Base-by-base conservation (phyloP, 1,284 basidiomycete species). In the Fistulina hepatica region DNA sequence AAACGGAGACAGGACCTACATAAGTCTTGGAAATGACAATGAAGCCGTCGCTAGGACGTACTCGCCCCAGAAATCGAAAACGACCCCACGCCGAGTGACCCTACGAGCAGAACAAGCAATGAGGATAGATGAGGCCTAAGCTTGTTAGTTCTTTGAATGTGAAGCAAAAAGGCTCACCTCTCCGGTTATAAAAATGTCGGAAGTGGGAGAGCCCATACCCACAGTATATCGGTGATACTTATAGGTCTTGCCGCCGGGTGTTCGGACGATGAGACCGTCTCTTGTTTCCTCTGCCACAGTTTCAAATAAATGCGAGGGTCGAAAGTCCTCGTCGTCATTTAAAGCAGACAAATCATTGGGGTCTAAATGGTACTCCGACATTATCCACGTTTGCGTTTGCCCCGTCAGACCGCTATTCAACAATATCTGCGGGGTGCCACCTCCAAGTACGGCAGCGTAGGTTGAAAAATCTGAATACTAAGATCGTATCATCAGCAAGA, bases 61-160 rank as follows among this genome's bases (percentile, higher is more conserved):
- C 64, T 10, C 79, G 27, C 20, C 19, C 13, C 6, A 20, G n/a
- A 20, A 27, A 25, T 3, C 2, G 12, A 17, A 34, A 37, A 31
- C 10, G 7, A 15, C 81, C 81, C 82, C 81, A 85, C 19, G 80
- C 72, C 3, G 82, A 85, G 54, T 85, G 82, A 8, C 81, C 82
- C 77, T 83, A 44, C 5, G n/a, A n/a, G 34, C 28, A 12, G 5
- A 20, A 26, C 51, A n/a, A 43, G 36, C 24, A 32, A 42, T 40
- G 3, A 42, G 40, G 10, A 5, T 17, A 25, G 5, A 4, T 19
- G 31, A 26, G 3, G 6, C 5, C n/a, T 35, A 27, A 34, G 30
- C 27, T 21, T 17, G 4, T 20, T 17, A 38, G n/a, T n/a, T n/a
- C n/a, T n/a, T n/a, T n/a, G n/a, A n/a, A n/a, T n/a, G n/a, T n/a